Evolutionary conservation across 2,329 filamentous ascomycete species (phyloP), one percentile per base, ranked within the genome.

Genomic region (Calonectria leucothoes): DNA sequence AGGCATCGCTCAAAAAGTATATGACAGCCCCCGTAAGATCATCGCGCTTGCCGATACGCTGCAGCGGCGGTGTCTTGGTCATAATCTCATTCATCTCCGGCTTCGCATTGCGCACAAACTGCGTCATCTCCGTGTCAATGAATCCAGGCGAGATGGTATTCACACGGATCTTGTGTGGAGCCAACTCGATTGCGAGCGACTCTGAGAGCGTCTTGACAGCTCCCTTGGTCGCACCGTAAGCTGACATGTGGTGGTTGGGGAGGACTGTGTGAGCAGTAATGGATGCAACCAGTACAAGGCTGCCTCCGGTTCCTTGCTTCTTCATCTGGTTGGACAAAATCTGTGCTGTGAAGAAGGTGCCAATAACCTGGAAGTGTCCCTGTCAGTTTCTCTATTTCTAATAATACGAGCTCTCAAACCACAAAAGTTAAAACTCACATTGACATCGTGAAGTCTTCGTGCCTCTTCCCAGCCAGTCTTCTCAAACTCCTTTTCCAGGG

Each of bases 1-100:
- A 78, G 4, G 84, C 85, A 72, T 87, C 85, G 61, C 83, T 84
- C 33, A 87, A 77, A 4, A 86, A 76, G 73, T 87, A 87, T 11
- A 85, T 79, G 2, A 84, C 82, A 15, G 85, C 83, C 3, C 81
- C 82, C 1, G 83, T 85, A 20, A 87, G 81, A 74, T 87, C 86
- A 52, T 84, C 83, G 72, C 82, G 81, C 14, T 78, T 84, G 65
- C 84, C 83, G n/a, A 86, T 79, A 12, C 85, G 80, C 69, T 83
- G 79, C 61, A 83, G 77, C 0, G 84, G 84, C 14, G 85, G 83
- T 29, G 79, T 78, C 63, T 82, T 76, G 75, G 81, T 82, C 77
- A 84, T 80, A 69, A 83, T 79, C 48, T 82, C 80, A n/a, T 78
- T 79, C 68, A 81, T 76, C 78, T 69, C 74, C 80, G 69, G 59